These are phyloP conservation scores for Trichoderma atrobrunneum DNA, from an alignment of 2,329 filamentous ascomycete genomes.

Conservation along the genomic window DNA sequence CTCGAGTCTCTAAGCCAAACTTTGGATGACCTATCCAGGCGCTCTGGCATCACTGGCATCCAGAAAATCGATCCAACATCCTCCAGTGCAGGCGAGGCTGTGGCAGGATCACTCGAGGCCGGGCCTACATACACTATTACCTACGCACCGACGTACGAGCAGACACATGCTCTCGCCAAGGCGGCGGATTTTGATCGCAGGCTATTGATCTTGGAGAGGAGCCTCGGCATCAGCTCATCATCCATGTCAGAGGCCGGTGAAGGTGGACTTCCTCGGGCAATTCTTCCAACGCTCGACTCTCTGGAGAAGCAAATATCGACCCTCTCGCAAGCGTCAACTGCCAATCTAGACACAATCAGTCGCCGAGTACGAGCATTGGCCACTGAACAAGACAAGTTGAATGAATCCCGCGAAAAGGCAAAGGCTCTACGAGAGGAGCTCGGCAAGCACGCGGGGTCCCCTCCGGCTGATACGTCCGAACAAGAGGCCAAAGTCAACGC, in stretches of 20 bases:
- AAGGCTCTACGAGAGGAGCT: constrained; percentile 61
- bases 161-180: constrained; percentile 70
- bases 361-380: constrained; percentile 67
- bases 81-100: constrained; percentile 24
- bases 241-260: constrained; percentile 61
- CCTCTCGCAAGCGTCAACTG: constrained; percentile 68
- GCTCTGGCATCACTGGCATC: constrained; percentile 23
- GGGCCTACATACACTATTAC: constrained; percentile 60
- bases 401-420: constrained; percentile 61
- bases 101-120: not conserved
- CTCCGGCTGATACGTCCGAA: constrained; percentile 56
- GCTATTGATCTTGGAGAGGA: constrained; percentile 73
- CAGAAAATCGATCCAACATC: constrained; percentile 20
- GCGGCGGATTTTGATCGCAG: constrained; percentile 85
- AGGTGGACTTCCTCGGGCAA: constrained; percentile 59
- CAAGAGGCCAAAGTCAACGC: constrained; percentile 86
- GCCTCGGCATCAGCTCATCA: constrained; percentile 73
- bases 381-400: constrained; percentile 69
- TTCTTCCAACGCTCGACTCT: constrained; percentile 77
- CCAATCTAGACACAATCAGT: constrained; percentile 69
- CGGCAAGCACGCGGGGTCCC: constrained; percentile 41
- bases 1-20: constrained; percentile 68
- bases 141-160: constrained; percentile 62
- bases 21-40: constrained; percentile 61
- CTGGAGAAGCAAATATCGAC: constrained; percentile 79